Conservation (phyloP, 352 stramenopile genomes). For the Blastocystis sp. region DNA sequence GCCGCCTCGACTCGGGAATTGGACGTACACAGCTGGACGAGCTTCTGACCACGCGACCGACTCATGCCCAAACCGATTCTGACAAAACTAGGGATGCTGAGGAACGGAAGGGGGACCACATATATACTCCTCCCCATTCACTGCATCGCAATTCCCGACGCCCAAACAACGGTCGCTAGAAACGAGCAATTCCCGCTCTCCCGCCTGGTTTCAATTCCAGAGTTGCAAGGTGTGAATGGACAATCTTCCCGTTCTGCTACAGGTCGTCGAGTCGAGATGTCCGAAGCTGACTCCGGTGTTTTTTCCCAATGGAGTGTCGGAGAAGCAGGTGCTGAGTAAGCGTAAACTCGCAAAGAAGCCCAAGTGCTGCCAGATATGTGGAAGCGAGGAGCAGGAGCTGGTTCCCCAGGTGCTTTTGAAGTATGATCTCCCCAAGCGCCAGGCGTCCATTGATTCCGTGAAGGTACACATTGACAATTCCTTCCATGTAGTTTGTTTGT, state of each 20-base stretch:
- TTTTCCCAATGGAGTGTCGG: slow-evolving; percentile 1
- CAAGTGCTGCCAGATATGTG: slow-evolving; percentile 8
- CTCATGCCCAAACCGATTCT: not conserved
- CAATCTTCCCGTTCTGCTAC: slow-evolving; percentile 19
- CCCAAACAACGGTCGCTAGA: too few relatives aligned
- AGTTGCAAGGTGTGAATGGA: not conserved
- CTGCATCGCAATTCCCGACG: too few relatives aligned
- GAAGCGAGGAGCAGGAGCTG: not conserved
- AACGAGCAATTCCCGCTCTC: not conserved
- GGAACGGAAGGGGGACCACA: too few relatives aligned
- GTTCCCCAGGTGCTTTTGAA: slow-evolving; percentile 16
- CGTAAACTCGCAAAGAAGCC: not conserved
- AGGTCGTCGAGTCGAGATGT: not conserved
- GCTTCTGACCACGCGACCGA: not conserved
- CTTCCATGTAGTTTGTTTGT: slow-evolving; percentile 22
- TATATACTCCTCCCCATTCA: too few relatives aligned
- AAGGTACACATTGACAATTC: not conserved
- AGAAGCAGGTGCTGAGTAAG: slow-evolving; percentile 1
- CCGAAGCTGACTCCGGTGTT: not conserved
- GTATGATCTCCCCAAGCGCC: not conserved
- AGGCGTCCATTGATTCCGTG: not conserved
- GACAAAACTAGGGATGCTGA: too few relatives aligned
- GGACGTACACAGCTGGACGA: not conserved
- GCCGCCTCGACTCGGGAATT: too few relatives aligned
- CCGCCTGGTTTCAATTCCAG: not conserved